Conservation (phyloP, 371 early-diverging fungal species). For the Parasitella parasitica region DNA sequence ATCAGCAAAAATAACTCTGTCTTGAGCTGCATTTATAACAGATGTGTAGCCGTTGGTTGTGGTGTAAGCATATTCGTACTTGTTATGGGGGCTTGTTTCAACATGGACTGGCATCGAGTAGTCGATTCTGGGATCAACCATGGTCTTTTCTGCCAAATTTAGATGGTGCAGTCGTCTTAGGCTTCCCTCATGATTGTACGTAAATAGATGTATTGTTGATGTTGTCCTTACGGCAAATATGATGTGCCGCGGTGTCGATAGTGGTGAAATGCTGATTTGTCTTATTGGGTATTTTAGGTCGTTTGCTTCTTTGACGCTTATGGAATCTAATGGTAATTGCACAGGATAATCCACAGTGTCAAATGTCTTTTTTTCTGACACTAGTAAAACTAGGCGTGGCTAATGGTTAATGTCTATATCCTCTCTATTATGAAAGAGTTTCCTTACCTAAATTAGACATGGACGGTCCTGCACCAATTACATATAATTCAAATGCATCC, state of each 20-base stretch:
- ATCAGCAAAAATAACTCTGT: neutral
- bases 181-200: neutral
- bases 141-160: neutral
- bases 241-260: neutral
- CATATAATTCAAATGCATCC: neutral
- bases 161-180: neutral
- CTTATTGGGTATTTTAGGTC: slow-evolving; percentile 15
- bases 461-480: slow-evolving; percentile 11
- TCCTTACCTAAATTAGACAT: slow-evolving; percentile 14
- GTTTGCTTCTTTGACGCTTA: neutral
- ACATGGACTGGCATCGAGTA: slow-evolving; percentile 23
- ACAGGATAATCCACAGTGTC: neutral
- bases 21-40: slow-evolving; percentile 1
- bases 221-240: slow-evolving; percentile 16
- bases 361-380: neutral
- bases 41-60: slow-evolving; percentile 19
- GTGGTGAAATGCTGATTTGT: slow-evolving; percentile 13
- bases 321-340: neutral
- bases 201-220: slow-evolving; percentile 2
- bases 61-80: slow-evolving; percentile 7
- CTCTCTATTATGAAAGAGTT: neutral
- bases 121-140: neutral
- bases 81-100: slow-evolving; percentile 5
- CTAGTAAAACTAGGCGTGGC: neutral
- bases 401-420: neutral